These are phyloP conservation scores for Gastrolobium bilobum DNA, from an alignment of 306 rosid genomes.

Conservation along the genomic window DNA sequence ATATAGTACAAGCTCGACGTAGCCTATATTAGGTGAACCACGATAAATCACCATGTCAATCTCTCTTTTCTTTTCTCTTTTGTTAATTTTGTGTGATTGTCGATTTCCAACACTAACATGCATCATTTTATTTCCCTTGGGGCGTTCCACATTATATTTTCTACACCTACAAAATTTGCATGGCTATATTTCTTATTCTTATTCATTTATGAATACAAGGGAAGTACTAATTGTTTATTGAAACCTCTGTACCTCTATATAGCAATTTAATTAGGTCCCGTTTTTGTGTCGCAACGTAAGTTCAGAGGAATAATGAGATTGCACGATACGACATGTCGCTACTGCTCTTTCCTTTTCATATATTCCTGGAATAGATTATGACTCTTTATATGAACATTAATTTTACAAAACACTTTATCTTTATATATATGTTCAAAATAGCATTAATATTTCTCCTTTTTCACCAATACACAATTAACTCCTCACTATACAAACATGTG, in stretches of 20 bases:
- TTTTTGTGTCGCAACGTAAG: conserved; percentile 15
- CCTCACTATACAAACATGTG: conserved; percentile 46
- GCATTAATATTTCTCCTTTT: conserved; percentile 48
- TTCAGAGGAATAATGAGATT: conserved; percentile 45
- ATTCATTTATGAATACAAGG: background rate
- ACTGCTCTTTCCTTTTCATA: conserved; percentile 43
- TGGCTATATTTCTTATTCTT: background rate
- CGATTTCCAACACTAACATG: background rate
- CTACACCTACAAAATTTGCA: conserved; percentile 5
- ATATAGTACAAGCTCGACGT: no score
- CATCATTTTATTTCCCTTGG: background rate
- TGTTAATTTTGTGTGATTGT: no score
- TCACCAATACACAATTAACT: conserved; percentile 38
- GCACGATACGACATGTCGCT: conserved; percentile 48
- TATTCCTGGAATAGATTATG: conserved; percentile 54
- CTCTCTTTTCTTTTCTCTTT: no score
- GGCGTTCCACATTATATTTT: background rate
- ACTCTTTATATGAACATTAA: conserved; percentile 34
- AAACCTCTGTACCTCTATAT: background rate
- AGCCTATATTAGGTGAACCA: no score
- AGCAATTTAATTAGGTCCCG: conserved; percentile 34
- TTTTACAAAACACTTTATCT: conserved; percentile 2
- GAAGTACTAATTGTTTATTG: background rate
- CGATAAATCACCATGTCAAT: no score
- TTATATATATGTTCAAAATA: conserved; percentile 28